Evolutionary conservation across 345 rosid species (phyloP).

Genomic region (Moricandia moricandioides): DNA sequence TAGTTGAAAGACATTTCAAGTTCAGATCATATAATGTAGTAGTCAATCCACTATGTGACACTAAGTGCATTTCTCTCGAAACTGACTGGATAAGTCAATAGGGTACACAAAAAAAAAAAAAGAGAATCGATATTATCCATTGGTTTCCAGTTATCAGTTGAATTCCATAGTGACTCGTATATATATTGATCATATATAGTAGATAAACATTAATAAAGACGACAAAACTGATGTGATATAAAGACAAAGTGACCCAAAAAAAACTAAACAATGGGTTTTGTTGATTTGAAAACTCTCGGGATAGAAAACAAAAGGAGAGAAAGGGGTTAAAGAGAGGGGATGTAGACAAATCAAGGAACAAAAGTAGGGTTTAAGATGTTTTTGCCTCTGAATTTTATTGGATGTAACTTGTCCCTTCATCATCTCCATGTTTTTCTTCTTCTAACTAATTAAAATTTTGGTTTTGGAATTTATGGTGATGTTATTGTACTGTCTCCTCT

Average conservation of each 20-base stretch:
- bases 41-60: too few relatives aligned
- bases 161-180: not conserved
- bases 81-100: too few relatives aligned
- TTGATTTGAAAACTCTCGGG: slow-evolving; percentile 36
- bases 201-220: slow-evolving; percentile 3
- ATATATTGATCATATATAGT: slow-evolving; percentile 3
- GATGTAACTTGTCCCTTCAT: slow-evolving; percentile 38
- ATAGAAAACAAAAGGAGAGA: slow-evolving; percentile 32
- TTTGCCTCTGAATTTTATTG: slow-evolving; percentile 11
- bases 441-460: not conserved
- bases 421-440: slow-evolving; percentile 27
- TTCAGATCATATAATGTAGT: too few relatives aligned
- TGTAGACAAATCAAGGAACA: slow-evolving; percentile 35
- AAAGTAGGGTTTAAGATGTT: slow-evolving; percentile 40
- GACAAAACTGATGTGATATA: slow-evolving; percentile 27
- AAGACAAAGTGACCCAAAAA: slow-evolving; percentile 33
- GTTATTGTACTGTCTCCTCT: slow-evolving; percentile 20
- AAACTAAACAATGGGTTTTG: slow-evolving; percentile 9
- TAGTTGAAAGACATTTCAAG: too few relatives aligned
- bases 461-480: slow-evolving; percentile 28
- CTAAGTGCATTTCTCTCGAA: too few relatives aligned
- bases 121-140: not conserved
- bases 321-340: slow-evolving; percentile 12
- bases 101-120: too few relatives aligned
- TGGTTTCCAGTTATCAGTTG: slow-evolving; percentile 15